phyloP scores from a whole-genome alignment of 1,284 basidiomycete species.

The Malassezia slooffiae region DNA sequence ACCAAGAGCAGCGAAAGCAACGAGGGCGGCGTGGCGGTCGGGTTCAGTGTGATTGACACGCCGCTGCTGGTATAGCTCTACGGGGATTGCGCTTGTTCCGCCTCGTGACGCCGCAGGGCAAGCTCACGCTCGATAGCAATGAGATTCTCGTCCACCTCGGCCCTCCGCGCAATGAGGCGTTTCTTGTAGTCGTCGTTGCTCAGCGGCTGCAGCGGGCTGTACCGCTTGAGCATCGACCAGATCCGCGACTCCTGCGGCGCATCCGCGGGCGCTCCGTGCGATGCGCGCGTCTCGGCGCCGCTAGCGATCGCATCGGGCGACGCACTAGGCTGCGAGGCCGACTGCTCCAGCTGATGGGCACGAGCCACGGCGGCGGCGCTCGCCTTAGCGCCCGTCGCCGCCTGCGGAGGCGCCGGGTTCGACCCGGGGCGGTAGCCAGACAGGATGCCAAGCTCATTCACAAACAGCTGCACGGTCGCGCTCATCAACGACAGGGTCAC shows the following conservation, averaged over 20 bases:
- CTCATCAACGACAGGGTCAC: slow-evolving; percentile 6
- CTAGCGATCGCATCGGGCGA: no score
- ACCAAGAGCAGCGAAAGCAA: slow-evolving; percentile 87
- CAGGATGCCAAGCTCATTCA: slow-evolving; percentile 2
- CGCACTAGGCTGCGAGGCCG: no score
- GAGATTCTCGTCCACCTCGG: slow-evolving; percentile 7
- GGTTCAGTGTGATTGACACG: slow-evolving; percentile 76
- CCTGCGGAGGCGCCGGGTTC: no score
- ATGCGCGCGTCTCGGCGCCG: no score
- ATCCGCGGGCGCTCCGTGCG: no score
- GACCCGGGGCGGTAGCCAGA: no score
- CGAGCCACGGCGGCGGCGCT: no score
- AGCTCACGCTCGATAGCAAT: slow-evolving; percentile 6
- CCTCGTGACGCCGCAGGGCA: neutral
- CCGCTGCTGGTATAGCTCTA: slow-evolving; percentile 55
- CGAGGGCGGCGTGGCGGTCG: slow-evolving; percentile 87
- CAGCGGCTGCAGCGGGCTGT: slow-evolving; percentile 7
- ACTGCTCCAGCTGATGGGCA: no score
- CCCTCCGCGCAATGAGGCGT: slow-evolving; percentile 1
- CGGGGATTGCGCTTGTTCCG: neutral
- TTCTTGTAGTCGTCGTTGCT: slow-evolving; percentile 6
- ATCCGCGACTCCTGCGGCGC: neutral
- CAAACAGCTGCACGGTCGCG: neutral
- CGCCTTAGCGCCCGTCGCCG: no score
- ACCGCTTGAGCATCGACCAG: neutral